Percentiles rank a stretch among this genome's conserved stretches.
Evolutionary conservation across 164 flowering plant species (phyloP).

Genomic region (grape (Vitis vinifera)): DNA sequence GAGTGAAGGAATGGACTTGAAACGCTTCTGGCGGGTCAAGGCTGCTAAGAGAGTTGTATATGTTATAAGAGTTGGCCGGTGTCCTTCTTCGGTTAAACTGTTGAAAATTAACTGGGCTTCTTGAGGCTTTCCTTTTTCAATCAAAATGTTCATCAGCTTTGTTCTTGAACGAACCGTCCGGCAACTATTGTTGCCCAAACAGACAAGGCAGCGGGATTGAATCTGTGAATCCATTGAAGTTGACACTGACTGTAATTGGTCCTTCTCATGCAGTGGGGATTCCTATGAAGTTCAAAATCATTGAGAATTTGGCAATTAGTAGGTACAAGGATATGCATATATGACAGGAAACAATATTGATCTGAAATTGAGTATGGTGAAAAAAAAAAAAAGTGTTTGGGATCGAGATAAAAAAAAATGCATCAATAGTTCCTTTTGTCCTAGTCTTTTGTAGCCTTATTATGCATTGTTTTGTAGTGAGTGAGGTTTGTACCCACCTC

Average conservation of each 20-base stretch:
- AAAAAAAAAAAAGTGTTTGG: not conserved
- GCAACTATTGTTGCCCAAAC: slow-evolving; percentile 55
- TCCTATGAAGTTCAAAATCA: slow-evolving; percentile 35
- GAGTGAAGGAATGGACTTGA: slow-evolving; percentile 55
- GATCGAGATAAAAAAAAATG: too few relatives aligned
- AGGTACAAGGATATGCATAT: not conserved
- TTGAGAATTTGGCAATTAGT: not conserved
- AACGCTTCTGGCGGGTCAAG: slow-evolving; percentile 62
- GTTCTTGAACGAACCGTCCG: slow-evolving; percentile 77
- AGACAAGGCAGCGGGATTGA: slow-evolving; percentile 48
- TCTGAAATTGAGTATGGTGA: not conserved
- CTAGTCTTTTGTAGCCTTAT: too few relatives aligned
- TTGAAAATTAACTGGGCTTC: slow-evolving; percentile 71
- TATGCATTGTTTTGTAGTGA: too few relatives aligned
- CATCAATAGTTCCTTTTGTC: too few relatives aligned
- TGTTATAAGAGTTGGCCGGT: slow-evolving; percentile 79
- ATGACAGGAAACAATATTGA: too few relatives aligned
- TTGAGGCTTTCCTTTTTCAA: slow-evolving; percentile 60
- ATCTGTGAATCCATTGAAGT: slow-evolving; percentile 24
- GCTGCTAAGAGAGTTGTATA: slow-evolving; percentile 81
- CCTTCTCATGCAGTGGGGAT: slow-evolving; percentile 21
- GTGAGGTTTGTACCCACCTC: too few relatives aligned
- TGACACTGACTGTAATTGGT: slow-evolving; percentile 20
- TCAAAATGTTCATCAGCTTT: slow-evolving; percentile 70
- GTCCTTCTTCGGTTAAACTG: slow-evolving; percentile 70